These are phyloP conservation scores for Orbilia quercus DNA, from an alignment of 2,329 filamentous ascomycete species.

Conservation along the genomic window DNA sequence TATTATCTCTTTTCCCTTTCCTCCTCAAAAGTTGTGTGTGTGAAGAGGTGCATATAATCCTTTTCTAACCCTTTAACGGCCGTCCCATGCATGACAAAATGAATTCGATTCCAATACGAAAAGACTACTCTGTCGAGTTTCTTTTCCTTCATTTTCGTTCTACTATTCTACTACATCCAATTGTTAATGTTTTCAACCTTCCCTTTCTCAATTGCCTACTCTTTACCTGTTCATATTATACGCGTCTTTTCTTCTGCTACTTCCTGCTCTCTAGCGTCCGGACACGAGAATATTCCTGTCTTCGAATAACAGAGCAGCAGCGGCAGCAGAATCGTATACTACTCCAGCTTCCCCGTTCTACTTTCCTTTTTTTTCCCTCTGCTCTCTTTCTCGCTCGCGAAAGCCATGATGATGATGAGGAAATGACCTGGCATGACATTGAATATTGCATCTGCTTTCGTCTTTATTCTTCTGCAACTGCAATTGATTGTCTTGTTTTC, in stretches of 20 bases:
- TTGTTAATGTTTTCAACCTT: constrained; percentile 8
- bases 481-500: not conserved
- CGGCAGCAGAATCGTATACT: constrained; percentile 33
- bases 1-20: constrained; percentile 31
- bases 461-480: constrained; percentile 9
- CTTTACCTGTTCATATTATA: constrained; percentile 51
- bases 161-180: constrained; percentile 2
- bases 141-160: constrained; percentile 21
- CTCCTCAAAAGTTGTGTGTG: constrained; percentile 31
- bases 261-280: no score
- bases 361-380: constrained; percentile 21
- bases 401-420: constrained; percentile 28
- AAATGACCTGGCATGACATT: constrained; percentile 7
- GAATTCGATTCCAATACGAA: constrained; percentile 28
- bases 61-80: constrained; percentile 40
- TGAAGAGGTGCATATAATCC: constrained; percentile 50
- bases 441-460: constrained; percentile 26
- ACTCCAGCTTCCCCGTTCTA: not conserved
- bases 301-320: constrained; percentile 44
- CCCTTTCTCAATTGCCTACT: constrained; percentile 6
- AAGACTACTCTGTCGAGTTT: constrained; percentile 4
- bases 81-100: constrained; percentile 52
- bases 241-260: constrained; percentile 10
- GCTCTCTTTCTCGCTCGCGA: not conserved
- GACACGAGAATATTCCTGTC: no score